These are phyloP conservation scores for Nyssa sinensis DNA, from an alignment of 148 eudicot species.

Conservation along the genomic window DNA sequence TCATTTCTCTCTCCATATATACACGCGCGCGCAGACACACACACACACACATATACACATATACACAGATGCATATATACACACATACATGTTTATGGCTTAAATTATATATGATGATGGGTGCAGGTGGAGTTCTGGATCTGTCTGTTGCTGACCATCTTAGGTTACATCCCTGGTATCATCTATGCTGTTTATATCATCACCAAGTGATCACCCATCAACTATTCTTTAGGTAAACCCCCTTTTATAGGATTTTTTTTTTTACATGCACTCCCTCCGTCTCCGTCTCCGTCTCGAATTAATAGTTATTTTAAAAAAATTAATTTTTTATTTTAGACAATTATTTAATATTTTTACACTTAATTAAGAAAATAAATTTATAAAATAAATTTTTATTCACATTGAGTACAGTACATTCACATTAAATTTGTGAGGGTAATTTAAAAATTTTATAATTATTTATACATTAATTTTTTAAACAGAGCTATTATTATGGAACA, in stretches of 20 bases:
- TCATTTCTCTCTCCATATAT: neutral
- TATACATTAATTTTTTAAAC: no score
- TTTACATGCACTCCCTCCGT: no score
- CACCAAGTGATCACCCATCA: constrained; percentile 11
- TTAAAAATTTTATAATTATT: no score
- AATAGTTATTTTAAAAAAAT: no score
- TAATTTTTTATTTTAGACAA: neutral
- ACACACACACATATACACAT: no score
- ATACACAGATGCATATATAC: no score
- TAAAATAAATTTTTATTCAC: no score
- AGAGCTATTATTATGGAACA: no score
- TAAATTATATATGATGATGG: neutral
- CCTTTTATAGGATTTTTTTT: neutral
- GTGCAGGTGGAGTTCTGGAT: constrained; percentile 21
- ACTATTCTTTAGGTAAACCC: neutral
- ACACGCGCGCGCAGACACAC: neutral
- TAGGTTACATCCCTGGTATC: constrained; percentile 17
- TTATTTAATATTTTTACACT: no score
- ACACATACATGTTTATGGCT: neutral
- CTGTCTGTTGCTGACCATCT: constrained; percentile 13
- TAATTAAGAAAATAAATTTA: no score
- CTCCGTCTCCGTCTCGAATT: neutral
- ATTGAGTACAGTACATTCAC: no score
- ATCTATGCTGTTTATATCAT: constrained; percentile 13
- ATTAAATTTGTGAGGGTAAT: no score